Percentiles rank a stretch among this genome's conserved stretches.
These are phyloP conservation scores for Trifolium pratense DNA, from an alignment of 306 rosid species.

Conservation along the genomic window DNA sequence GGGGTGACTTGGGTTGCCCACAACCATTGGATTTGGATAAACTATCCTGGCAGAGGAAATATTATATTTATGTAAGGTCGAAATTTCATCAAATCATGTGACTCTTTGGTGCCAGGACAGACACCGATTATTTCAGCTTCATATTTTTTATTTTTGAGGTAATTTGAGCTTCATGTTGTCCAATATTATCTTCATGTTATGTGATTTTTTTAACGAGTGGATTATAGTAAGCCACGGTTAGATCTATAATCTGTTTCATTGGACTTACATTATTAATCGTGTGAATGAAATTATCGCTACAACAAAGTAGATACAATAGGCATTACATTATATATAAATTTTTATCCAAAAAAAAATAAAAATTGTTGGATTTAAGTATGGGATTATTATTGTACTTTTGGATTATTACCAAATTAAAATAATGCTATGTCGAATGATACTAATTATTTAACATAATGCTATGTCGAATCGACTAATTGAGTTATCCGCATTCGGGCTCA, in stretches of 20 bases:
- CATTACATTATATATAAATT: too few relatives aligned
- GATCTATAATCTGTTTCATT: conserved; percentile 10
- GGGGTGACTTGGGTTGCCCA: conserved; percentile 39
- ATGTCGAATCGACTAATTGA: too few relatives aligned
- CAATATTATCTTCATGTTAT: conserved; percentile 43
- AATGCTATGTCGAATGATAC: too few relatives aligned
- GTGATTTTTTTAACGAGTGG: conserved; percentile 40
- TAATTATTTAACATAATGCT: too few relatives aligned
- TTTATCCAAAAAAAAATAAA: too few relatives aligned
- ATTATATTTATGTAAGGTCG: conserved; percentile 36
- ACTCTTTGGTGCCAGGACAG: conserved; percentile 4
- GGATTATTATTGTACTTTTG: too few relatives aligned
- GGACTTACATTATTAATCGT: neutral
- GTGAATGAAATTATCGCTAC: conserved; percentile 5
- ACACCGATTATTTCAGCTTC: conserved; percentile 2
- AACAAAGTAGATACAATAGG: too few relatives aligned
- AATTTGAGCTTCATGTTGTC: conserved; percentile 36
- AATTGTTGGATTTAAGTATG: too few relatives aligned
- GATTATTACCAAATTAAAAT: too few relatives aligned
- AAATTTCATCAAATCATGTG: conserved; percentile 44
- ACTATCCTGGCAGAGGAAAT: conserved; percentile 1
- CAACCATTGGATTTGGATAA: conserved; percentile 53
- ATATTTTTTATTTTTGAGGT: neutral
- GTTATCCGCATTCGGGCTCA: too few relatives aligned
- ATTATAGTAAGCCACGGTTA: conserved; percentile 41